phyloP scores from a whole-genome alignment of 805 yeast genomes.

The Debaryomyces prosopidis region DNA sequence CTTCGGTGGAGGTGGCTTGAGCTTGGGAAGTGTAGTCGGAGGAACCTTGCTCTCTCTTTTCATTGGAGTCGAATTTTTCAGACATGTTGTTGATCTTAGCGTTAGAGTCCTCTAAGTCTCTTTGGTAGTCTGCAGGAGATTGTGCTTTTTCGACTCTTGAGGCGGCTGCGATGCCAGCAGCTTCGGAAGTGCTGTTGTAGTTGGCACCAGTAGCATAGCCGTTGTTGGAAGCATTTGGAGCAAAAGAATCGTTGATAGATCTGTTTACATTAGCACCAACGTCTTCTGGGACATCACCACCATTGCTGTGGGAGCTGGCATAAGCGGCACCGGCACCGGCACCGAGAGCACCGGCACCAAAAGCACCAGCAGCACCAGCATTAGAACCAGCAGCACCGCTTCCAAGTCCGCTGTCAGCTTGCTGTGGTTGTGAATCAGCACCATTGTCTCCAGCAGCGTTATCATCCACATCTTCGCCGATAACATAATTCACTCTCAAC shows the following conservation, averaged over 20 bases:
- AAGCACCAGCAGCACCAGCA: constrained; percentile 11
- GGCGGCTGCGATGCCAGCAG: constrained; percentile 16
- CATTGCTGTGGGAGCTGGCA: neutral
- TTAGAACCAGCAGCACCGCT: constrained; percentile 9
- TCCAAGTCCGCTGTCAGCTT: neutral
- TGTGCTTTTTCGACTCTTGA: constrained; percentile 8
- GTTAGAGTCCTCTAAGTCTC: constrained; percentile 40
- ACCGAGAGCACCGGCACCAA: constrained; percentile 1
- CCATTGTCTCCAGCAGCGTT: constrained; percentile 9
- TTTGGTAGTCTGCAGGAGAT: constrained; percentile 17
- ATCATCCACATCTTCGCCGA: constrained; percentile 27
- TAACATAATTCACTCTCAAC: constrained; percentile 59
- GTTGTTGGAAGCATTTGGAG: constrained; percentile 9
- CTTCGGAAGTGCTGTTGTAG: constrained; percentile 17
- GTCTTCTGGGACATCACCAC: neutral
- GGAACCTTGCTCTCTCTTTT: constrained; percentile 16
- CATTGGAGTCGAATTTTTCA: constrained; percentile 46
- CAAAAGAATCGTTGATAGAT: constrained; percentile 12
- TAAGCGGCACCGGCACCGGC: neutral
- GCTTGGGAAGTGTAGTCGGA: constrained; percentile 10
- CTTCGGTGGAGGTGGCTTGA: constrained; percentile 16
- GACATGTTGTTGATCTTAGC: constrained; percentile 43
- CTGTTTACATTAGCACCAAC: constrained; percentile 1
- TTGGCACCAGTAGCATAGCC: constrained; percentile 18
- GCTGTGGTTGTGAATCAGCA: constrained; percentile 1